phyloP scores from a whole-genome alignment of 2,329 filamentous ascomycete genomes.

The Tolypocladium ophioglossoides region DNA sequence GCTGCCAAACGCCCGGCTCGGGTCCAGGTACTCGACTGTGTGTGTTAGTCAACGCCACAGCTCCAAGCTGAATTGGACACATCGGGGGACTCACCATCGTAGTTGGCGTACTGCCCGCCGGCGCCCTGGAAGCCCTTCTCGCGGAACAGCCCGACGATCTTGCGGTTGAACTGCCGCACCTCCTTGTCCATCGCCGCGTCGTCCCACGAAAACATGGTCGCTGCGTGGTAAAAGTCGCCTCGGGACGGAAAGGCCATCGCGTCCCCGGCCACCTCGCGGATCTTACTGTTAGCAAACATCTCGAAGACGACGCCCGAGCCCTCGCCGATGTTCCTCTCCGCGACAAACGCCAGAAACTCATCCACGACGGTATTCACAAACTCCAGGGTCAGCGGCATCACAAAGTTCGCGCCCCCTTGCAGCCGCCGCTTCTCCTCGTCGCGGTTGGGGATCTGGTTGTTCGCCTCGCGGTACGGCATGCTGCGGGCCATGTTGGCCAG shows the following conservation, averaged over 20 bases:
- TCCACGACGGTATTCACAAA: constrained; percentile 15
- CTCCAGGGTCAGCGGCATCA: constrained; percentile 24
- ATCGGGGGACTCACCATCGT: neutral
- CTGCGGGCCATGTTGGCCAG: constrained; percentile 21
- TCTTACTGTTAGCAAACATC: constrained; percentile 15
- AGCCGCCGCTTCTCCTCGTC: constrained; percentile 22
- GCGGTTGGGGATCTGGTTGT: constrained; percentile 16
- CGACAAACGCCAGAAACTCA: constrained; percentile 15
- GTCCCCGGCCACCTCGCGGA: constrained; percentile 20
- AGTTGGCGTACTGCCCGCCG: constrained; percentile 6
- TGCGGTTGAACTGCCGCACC: constrained; percentile 26
- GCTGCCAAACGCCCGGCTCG: constrained; percentile 18
- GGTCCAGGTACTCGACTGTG: constrained; percentile 17
- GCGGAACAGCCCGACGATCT: constrained; percentile 15
- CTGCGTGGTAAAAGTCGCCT: constrained; percentile 31
- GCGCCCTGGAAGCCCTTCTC: constrained; percentile 12
- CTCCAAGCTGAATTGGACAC: too few relatives aligned
- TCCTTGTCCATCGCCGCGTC: constrained; percentile 23
- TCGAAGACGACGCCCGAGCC: constrained; percentile 24
- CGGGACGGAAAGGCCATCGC: constrained; percentile 35
- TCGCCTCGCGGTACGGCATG: constrained; percentile 29
- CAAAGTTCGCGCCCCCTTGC: constrained; percentile 29
- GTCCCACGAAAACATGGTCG: constrained; percentile 29
- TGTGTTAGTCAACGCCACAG: neutral
- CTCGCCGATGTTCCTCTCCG: constrained; percentile 10